phyloP scores from a whole-genome alignment of 305 asterid species.

The Fraxinus sp. region DNA sequence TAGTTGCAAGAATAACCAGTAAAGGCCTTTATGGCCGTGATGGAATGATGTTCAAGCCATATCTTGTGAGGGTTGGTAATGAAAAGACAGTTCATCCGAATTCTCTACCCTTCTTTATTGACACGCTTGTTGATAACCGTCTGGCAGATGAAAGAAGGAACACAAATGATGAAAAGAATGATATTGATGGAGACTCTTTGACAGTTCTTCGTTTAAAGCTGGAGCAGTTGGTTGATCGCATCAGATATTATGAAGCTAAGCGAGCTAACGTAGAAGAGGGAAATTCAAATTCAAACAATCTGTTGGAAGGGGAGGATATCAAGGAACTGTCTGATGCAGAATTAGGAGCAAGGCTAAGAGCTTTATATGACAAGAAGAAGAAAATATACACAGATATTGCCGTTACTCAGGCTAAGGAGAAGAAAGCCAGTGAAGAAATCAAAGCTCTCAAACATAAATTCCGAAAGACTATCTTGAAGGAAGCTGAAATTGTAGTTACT shows the following conservation, averaged over 20 bases:
- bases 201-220: conserved; percentile 59
- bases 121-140: conserved; percentile 83
- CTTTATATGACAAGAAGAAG: conserved; percentile 71
- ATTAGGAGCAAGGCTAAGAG: conserved; percentile 68
- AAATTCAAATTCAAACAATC: conserved; percentile 42
- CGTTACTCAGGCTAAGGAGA: conserved; percentile 73
- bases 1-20: conserved; percentile 78
- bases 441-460: conserved; percentile 80
- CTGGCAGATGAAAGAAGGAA: conserved; percentile 59
- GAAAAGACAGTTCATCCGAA: conserved; percentile 83
- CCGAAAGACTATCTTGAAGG: conserved; percentile 78
- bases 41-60: conserved; percentile 79
- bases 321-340: conserved; percentile 66
- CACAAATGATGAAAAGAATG: conserved; percentile 45
- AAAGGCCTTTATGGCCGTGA: conserved; percentile 75
- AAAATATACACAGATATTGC: conserved; percentile 64
- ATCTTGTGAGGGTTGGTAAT: conserved; percentile 96
- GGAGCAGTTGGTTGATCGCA: conserved; percentile 81
- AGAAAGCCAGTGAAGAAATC: conserved; percentile 71
- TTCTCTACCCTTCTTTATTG: conserved; percentile 86
- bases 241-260: conserved; percentile 76
- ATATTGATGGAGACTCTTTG: conserved; percentile 44
- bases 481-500: conserved; percentile 93
- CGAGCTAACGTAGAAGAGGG: conserved; percentile 69
- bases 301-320: conserved; percentile 49